Conservation (phyloP, 768 basidiomycete species). For the Phaeolepiota aurea region DNA sequence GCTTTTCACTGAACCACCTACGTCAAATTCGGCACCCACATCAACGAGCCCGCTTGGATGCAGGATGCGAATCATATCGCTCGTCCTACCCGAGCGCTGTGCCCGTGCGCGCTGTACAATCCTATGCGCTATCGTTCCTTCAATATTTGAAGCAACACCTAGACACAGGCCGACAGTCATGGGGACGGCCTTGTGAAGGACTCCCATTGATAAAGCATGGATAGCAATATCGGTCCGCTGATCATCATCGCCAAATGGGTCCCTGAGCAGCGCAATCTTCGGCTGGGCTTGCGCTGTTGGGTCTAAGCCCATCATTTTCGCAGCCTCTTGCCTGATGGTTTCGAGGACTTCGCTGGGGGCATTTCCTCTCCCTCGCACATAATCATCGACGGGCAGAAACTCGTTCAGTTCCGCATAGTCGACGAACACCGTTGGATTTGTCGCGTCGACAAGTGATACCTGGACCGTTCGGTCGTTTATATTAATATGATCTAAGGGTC, state of each 20-base stretch:
- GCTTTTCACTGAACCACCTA: slow-evolving; percentile 38
- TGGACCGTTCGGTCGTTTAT: slow-evolving; percentile 19
- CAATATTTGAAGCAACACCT: slow-evolving; percentile 51
- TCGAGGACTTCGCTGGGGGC: slow-evolving; percentile 32
- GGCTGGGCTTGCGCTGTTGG: slow-evolving; percentile 59
- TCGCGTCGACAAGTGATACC: slow-evolving; percentile 61
- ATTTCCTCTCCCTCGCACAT: slow-evolving; percentile 19
- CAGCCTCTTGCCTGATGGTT: slow-evolving; percentile 44
- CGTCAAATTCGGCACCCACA: slow-evolving; percentile 48
- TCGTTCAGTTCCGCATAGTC: slow-evolving; percentile 29
- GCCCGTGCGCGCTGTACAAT: slow-evolving; percentile 26
- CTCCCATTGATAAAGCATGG: slow-evolving; percentile 64
- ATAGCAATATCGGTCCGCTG: slow-evolving; percentile 40
- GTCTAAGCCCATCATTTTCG: slow-evolving; percentile 55
- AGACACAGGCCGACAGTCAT: slow-evolving; percentile 68
- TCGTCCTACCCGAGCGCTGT: slow-evolving; percentile 10
- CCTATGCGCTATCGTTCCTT: slow-evolving; percentile 47
- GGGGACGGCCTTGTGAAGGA: slow-evolving; percentile 60
- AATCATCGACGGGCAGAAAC: slow-evolving; percentile 30
- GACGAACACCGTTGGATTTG: slow-evolving; percentile 69
- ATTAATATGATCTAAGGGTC: slow-evolving; percentile 34
- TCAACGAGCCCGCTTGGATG: slow-evolving; percentile 65
- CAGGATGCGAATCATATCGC: slow-evolving; percentile 37
- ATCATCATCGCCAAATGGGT: slow-evolving; percentile 18
- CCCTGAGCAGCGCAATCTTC: slow-evolving; percentile 53